Evolutionary conservation across 192 early-diverging fungal species (phyloP).

Genomic region (Coemansia sp.): DNA sequence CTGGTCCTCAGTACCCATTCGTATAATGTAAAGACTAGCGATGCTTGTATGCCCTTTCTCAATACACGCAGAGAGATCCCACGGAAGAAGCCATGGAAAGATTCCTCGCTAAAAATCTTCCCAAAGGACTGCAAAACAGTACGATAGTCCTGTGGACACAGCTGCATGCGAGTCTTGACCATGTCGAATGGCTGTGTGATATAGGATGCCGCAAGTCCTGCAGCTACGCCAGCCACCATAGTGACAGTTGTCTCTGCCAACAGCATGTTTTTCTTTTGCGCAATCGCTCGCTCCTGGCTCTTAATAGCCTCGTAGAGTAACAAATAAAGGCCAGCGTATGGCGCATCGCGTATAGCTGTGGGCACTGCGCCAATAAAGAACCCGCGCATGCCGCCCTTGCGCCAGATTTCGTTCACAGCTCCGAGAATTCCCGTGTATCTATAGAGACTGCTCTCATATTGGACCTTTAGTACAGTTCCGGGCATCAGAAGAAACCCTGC

Average conservation of each 20-base stretch:
- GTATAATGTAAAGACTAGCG: conserved; percentile 92
- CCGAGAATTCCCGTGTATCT: conserved; percentile 69
- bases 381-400: conserved; percentile 67
- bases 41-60: conserved; percentile 80
- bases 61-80: conserved; percentile 79
- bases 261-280: conserved; percentile 33
- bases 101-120: conserved; percentile 67
- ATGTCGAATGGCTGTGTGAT: conserved; percentile 94
- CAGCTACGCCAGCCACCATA: conserved; percentile 63
- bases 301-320: conserved; percentile 85
- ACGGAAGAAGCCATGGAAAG: conserved; percentile 74
- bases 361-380: conserved; percentile 86
- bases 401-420: conserved; percentile 68
- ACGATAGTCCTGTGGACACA: conserved; percentile 72
- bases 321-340: conserved; percentile 87
- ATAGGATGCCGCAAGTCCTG: conserved; percentile 72
- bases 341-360: conserved; percentile 85
- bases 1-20: conserved; percentile 58
- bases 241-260: conserved; percentile 61
- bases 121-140: conserved; percentile 42
- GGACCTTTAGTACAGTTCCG: conserved; percentile 87
- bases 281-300: conserved; percentile 33
- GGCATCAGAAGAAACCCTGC: conserved; percentile 92
- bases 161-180: conserved; percentile 89
- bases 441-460: conserved; percentile 88